Evolutionary conservation across 2,329 filamentous ascomycete species (phyloP).

Genomic region (Davidsoniella virescens): DNA sequence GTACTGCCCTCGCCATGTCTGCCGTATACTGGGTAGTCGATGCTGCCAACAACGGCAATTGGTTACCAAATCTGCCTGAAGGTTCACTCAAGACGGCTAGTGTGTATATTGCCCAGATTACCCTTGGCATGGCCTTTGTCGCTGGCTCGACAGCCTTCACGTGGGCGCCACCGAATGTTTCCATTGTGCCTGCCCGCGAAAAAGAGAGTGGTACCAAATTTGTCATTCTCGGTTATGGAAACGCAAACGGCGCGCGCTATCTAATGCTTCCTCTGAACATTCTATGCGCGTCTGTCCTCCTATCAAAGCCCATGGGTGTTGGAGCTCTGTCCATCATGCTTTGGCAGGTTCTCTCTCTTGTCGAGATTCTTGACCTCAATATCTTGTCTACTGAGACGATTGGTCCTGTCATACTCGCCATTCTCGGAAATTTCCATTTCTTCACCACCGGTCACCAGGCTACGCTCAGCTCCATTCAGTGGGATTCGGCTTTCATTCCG

Average conservation of each 20-base stretch:
- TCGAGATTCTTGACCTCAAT: conserved; percentile 47
- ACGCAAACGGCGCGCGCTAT: conserved; percentile 82
- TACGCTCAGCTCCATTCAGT: conserved; percentile 73
- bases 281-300: conserved; percentile 56
- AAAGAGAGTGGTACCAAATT: conserved; percentile 38
- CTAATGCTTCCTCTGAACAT: conserved; percentile 70
- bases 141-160: conserved; percentile 74
- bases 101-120: conserved; percentile 62
- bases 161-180: conserved; percentile 73
- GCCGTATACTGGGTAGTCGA: conserved; percentile 81
- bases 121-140: conserved; percentile 64
- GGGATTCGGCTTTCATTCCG: conserved; percentile 89
- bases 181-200: conserved; percentile 41
- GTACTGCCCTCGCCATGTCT: conserved; percentile 55
- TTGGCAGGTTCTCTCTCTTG: conserved; percentile 75
- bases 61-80: conserved; percentile 47
- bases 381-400: conserved; percentile 51
- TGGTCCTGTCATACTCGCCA: conserved; percentile 65
- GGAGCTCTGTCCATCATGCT: conserved; percentile 68
- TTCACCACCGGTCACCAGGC: conserved; percentile 98
- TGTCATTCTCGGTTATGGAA: conserved; percentile 78
- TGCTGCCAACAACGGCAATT: conserved; percentile 70
- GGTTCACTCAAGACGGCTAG: conserved; percentile 55
- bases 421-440: conserved; percentile 88
- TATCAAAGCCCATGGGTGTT: conserved; percentile 89